Evolutionary conservation across 2,329 filamentous ascomycete species (phyloP), one percentile per base, ranked within the genome.

Genomic region (Fusarium tupiense): DNA sequence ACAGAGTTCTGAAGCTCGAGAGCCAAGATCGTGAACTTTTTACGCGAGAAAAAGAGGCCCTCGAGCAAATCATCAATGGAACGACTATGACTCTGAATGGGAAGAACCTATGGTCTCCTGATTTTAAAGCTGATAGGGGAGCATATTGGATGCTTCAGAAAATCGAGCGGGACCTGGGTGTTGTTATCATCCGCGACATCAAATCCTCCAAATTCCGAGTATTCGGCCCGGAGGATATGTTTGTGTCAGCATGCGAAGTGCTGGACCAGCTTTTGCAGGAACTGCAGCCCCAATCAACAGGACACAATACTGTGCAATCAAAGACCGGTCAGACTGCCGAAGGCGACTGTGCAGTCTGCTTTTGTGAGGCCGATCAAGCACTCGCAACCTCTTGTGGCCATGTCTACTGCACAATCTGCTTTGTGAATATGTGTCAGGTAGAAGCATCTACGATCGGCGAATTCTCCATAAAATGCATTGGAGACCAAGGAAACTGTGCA

Each of bases 351-450:
- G 59, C 80, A 0, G 78, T 84, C 12, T 86, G 85, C 61, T 83
- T 79, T 75, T 80, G 71, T 19, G 78, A 80, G 33, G 81, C 81
- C 2, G 82, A 84, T n/a, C 77, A 83, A 9, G 72, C 82, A 2
- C 63, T 86, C 19, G 73, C 47, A 16, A 83, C 80, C 10, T 47
- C 58, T 5, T 87, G 85, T 70, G 76, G 71, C 3, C 85, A 87
- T 66, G 44, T 79, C 17, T 87, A 86, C 69, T 87, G 85, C 72
- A 67, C 72, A 0, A 77, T 80, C 26, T 87, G 86, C 70, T 86
- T 87, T 54, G 75, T 68, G 3, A 57, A 58, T 9, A 64, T 72
- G 80, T 53, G 74, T 76, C 46, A 41, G 19, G 59, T 56, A 29
- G 67, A 38, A 38, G 31, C 43, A 10, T 60, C 46, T 16, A 59